Base-by-base conservation (phyloP, 164 flowering plant genomes). In the Warburgia ugandensis region DNA sequence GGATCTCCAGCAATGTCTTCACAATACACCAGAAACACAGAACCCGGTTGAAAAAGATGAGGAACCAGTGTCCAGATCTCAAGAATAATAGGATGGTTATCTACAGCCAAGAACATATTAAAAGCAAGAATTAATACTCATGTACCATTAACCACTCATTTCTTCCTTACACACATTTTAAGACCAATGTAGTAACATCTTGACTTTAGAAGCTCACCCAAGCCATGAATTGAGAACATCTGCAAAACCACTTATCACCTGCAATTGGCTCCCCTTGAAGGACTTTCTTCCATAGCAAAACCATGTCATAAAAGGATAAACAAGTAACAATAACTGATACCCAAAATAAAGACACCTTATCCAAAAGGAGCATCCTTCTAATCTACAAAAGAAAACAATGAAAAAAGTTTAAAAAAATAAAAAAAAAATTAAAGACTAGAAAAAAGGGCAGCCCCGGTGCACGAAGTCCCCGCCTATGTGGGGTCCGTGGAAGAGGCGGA, bases 21-120 rank as follows among this genome's bases (percentile, higher is more conserved):
- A 64, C 43, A 40, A 79, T 73, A 92, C 94, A 89, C 85, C 92
- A 85, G 43, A 81, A 63, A 66, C 89, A 79, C 2, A 83, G 47
- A 40, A 78, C 22, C 27, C 61, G 59, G 48, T 65, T 61, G 67
- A 66, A 67, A 61, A 78, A 73, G 51, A 81, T 45, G 39, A 39
- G 28, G 46, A 52, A 51, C 72, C 73, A 65, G 47, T 22, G 36
- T 49, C 55, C 65, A 64, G 52, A 64, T 31, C 26, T 70, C 42
- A 72, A 70, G 40, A 70, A 67, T 19, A 81, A 59, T 11, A 77
- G 35, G 52, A 83, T 51, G 26, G 58, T 50, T 28, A 37, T 62
- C 97, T 89, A 48, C 52, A 68, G 28, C 39, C 35, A 38, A 51
- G 30, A 56, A 36, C 14, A 17, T 4, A 23, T 17, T 32, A 45